phyloP scores from a whole-genome alignment of 2,329 filamentous ascomycete genomes.

The Talaromyces verruculosus region DNA sequence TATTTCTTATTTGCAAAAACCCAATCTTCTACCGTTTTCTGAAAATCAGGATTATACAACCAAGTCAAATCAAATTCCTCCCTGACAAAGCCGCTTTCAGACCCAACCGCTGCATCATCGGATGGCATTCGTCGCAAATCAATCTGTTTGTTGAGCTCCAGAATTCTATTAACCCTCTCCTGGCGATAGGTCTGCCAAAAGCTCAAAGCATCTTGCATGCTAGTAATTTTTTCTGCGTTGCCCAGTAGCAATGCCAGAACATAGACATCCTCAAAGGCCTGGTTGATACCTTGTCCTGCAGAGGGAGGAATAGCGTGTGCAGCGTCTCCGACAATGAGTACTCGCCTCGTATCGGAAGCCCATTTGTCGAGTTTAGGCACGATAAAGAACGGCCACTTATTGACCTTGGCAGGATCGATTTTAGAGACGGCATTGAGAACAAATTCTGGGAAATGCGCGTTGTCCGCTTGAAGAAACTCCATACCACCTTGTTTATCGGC shows the following conservation, averaged over 20 bases:
- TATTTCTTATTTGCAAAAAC: constrained; percentile 16
- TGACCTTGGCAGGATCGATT: constrained; percentile 19
- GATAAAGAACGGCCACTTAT: constrained; percentile 16
- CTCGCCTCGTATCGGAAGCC: constrained; percentile 25
- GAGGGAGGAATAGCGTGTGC: constrained; percentile 63
- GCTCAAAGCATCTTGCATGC: constrained; percentile 32
- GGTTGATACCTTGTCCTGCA: constrained; percentile 59
- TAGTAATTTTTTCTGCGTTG: constrained; percentile 25
- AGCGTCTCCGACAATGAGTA: constrained; percentile 59
- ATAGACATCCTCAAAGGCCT: constrained; percentile 58
- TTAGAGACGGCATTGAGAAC: constrained; percentile 9
- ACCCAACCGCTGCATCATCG: constrained; percentile 16
- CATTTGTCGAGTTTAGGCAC: constrained; percentile 19
- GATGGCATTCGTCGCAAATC: constrained; percentile 50
- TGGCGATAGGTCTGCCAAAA: constrained; percentile 54
- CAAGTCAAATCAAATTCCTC: constrained; percentile 43
- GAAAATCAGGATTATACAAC: constrained; percentile 46
- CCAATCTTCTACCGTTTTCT: constrained; percentile 37
- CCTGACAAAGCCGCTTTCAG: constrained; percentile 24
- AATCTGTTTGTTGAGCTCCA: constrained; percentile 52
- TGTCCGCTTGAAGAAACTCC: constrained; percentile 31
- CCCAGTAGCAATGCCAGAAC: constrained; percentile 45
- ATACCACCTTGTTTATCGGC: constrained; percentile 9
- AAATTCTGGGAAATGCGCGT: constrained; percentile 25
- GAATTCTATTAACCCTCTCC: constrained; percentile 49